A percentile compares a stretch with the other conserved stretches of the same genome.
phyloP scores from a whole-genome alignment of 495 filamentous ascomycete genomes.

The Peziza echinospora region DNA sequence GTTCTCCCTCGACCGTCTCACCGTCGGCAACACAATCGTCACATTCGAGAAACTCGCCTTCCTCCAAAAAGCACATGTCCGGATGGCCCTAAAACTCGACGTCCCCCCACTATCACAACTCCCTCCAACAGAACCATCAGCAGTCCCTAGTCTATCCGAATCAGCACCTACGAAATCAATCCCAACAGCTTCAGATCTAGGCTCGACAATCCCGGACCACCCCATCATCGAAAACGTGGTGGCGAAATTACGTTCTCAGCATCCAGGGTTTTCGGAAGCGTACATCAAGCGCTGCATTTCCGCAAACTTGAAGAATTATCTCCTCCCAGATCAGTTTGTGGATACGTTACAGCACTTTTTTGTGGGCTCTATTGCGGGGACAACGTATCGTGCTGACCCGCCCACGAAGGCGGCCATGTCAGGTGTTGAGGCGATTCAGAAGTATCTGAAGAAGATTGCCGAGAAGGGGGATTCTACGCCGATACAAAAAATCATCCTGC shows the following conservation, averaged over 20 bases:
- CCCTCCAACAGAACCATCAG: slow-evolving; percentile 7
- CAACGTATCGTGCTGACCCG: slow-evolving; percentile 8
- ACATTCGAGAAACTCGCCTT: slow-evolving; percentile 58
- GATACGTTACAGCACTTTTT: slow-evolving; percentile 2
- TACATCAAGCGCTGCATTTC: slow-evolving; percentile 15
- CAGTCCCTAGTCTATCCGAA: background rate
- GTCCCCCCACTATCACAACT: slow-evolving; percentile 1
- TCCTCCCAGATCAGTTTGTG: background rate
- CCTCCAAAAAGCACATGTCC: slow-evolving; percentile 53
- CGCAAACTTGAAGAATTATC: slow-evolving; percentile 21
- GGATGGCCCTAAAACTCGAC: slow-evolving; percentile 15
- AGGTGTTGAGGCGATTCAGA: no score
- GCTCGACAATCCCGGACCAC: slow-evolving; percentile 39
- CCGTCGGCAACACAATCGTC: slow-evolving; percentile 70
- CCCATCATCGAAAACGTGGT: slow-evolving; percentile 26
- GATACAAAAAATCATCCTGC: background rate
- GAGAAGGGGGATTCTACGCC: background rate
- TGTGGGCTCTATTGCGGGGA: slow-evolving; percentile 17
- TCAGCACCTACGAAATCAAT: slow-evolving; percentile 33
- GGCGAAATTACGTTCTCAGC: background rate
- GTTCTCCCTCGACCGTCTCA: slow-evolving; percentile 60
- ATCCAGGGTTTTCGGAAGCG: background rate
- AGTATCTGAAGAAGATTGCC: slow-evolving; percentile 5
- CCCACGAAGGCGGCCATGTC: slow-evolving; percentile 1
- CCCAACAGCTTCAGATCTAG: slow-evolving; percentile 38